Conservation (phyloP, 164 flowering plant species). For the Kingdonia uniflora region DNA sequence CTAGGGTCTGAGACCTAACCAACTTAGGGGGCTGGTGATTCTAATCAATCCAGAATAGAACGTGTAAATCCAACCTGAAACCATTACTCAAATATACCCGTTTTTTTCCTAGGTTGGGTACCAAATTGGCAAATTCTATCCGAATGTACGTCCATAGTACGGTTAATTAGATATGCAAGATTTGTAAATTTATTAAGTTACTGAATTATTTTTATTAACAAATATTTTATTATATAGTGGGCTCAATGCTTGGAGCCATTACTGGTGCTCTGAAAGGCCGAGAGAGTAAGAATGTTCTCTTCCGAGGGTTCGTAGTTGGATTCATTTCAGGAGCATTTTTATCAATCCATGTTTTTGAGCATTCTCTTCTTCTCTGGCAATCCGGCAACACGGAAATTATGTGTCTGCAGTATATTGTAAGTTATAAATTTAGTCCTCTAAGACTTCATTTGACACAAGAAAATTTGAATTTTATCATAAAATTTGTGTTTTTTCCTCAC, state of each 20-base stretch:
- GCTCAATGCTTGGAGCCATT: slow-evolving; percentile 67
- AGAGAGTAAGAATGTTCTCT: slow-evolving; percentile 73
- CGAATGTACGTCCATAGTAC: too few species aligned
- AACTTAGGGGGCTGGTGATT: too few species aligned
- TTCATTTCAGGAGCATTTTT: slow-evolving; percentile 89
- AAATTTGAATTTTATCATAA: background rate
- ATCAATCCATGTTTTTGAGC: slow-evolving; percentile 76
- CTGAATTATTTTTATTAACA: too few species aligned
- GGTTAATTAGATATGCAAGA: too few species aligned
- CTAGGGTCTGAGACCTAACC: too few species aligned
- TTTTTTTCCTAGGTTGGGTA: too few species aligned
- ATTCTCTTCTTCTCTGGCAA: slow-evolving; percentile 66
- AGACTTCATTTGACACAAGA: background rate
- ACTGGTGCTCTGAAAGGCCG: slow-evolving; percentile 86
- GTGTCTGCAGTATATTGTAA: slow-evolving; percentile 72
- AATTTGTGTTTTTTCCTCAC: slow-evolving; percentile 1
- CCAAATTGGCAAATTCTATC: too few species aligned
- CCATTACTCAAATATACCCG: too few species aligned
- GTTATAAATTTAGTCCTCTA: background rate
- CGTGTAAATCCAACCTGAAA: too few species aligned
- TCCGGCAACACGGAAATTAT: slow-evolving; percentile 59
- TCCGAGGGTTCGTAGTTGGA: slow-evolving; percentile 74
- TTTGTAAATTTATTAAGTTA: too few species aligned
- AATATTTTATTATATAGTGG: slow-evolving; percentile 31
- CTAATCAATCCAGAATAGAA: too few species aligned